Base-by-base conservation (phyloP, 352 stramenopile species). In the Globisporangium acanthophoron region DNA sequence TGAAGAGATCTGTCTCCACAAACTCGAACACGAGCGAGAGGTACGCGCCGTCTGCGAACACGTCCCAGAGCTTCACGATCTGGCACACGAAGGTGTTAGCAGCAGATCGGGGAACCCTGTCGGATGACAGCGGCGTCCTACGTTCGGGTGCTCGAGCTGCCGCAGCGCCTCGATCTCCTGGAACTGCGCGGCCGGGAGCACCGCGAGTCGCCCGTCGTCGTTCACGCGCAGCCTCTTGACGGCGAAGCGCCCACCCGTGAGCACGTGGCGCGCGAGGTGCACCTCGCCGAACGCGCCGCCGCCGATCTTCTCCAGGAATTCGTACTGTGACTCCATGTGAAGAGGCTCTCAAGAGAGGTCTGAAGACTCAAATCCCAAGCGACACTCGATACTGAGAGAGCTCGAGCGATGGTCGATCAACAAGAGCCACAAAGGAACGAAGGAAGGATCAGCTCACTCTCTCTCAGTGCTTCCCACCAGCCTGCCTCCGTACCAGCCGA, bases 121-220 rank as follows among this genome's bases (percentile, higher is more conserved):
- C 16, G 46, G 12, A 18, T 31, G n/a, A 40, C 24, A 9, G 12
- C 8, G 35, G 1, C 15, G 16, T 11, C 62, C 24, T 62, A 90
- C 77, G 53, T 88, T 89, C 4, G 73, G 66, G 62, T 93, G 83
- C 35, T 77, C 67, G 44, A 91, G 67, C 56, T 93, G 83, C 1
- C 80, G 77, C 71, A 91, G 67, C 35, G 75, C 67, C 60, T 93
- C 75, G 55, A 91, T 86, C 64, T 90, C 83, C 52, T 90, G 78
- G 67, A 91, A 90, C 27, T 83, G 73, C 33, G 67, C 56, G 12
- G 72, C 74, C 8, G 80, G 80, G 6, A 92, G 63, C 53, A 79
- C 67, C 21, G 57, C 57, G 52, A 87, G 66, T 16, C 61, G 64
- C 12, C 65, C 76, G 41, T 79, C 66, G 54, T 89, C 77, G 40